Evolutionary conservation across 192 early-diverging fungal genomes (phyloP).

Genomic region (Coemansia sp.): DNA sequence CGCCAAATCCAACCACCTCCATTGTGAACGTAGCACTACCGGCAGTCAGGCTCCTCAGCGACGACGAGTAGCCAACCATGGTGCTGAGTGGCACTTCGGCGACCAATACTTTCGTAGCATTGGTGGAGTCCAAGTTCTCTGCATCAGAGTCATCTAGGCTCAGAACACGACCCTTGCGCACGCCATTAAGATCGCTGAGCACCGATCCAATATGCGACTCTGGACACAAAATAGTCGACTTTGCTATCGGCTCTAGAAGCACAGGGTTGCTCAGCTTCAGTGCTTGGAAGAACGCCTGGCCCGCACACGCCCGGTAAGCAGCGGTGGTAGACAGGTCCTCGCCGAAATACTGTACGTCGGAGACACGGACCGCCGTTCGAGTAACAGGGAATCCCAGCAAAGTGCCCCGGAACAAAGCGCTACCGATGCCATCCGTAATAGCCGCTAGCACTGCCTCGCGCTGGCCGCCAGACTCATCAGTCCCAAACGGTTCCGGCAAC

Average conservation of each 20-base stretch:
- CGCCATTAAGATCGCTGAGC: slow-evolving; percentile 77
- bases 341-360: slow-evolving; percentile 58
- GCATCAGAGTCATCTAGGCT: slow-evolving; percentile 52
- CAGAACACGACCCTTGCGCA: slow-evolving; percentile 68
- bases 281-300: slow-evolving; percentile 62
- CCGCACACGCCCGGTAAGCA: slow-evolving; percentile 63
- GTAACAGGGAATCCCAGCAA: slow-evolving; percentile 77
- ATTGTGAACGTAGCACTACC: slow-evolving; percentile 84
- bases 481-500: slow-evolving; percentile 6
- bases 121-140: slow-evolving; percentile 7
- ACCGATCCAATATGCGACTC: slow-evolving; percentile 74
- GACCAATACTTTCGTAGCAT: slow-evolving; percentile 25
- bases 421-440: slow-evolving; percentile 63
- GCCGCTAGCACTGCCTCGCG: slow-evolving; percentile 43
- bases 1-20: slow-evolving; percentile 77
- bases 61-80: slow-evolving; percentile 82
- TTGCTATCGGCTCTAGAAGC: slow-evolving; percentile 85
- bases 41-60: slow-evolving; percentile 80
- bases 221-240: slow-evolving; percentile 65
- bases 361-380: slow-evolving; percentile 56
- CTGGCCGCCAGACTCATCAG: not conserved
- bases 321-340: slow-evolving; percentile 55
- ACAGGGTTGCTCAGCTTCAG: slow-evolving; percentile 31
- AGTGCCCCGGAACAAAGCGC: slow-evolving; percentile 71
- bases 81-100: slow-evolving; percentile 72